Evolutionary conservation across 2,329 filamentous ascomycete genomes (phyloP), one percentile per base, ranked within the genome.

Genomic region (Diplodia scrobiculata): DNA sequence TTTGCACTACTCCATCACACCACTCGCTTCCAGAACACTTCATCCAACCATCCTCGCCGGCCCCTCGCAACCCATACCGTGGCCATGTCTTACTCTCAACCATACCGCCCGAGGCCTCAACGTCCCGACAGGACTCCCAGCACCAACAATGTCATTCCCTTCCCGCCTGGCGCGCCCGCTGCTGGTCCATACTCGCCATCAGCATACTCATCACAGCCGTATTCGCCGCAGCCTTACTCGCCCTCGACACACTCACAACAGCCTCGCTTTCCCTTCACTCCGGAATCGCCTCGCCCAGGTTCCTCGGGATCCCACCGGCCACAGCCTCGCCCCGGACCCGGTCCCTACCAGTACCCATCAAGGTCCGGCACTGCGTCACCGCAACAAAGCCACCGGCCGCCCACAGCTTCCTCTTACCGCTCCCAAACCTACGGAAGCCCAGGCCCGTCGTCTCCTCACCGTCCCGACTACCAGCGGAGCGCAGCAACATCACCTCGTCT

Each of bases 111-210:
- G 5, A 19, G 55, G 11, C 63, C 51, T 45, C 63, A 41, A 14
- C 63, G 51, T 19, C 63, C 63, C 27, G 51, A 65, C 13, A 55
- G 63, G 53, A 64, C 62, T 4, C 62, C 62, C 19, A 64, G 62
- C 51, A 64, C 62, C 11, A 47, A 64, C 51, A 19, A 65, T 47
- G 51, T 25, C 38, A 48, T 60, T 25, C 38, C 55, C 4, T 55
- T 55, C 52, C 52, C 63, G 32, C 63, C 63, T 2, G 45, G 36
- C 7, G 50, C 62, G 6, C 62, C 62, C 6, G 50, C 62, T 5
- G 62, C 50, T 36, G 34, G 7, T 2, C 34, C 34, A 10, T 36
- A 36, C 34, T 36, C 34, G 34, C 34, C 34, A 3, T 36, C 34
- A 32, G 50, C 38, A 36, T 29, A 21, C 21, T 14, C 34, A 7